Conservation (phyloP, 2,329 filamentous ascomycete genomes). For the Pseudogymnoascus sp. region DNA sequence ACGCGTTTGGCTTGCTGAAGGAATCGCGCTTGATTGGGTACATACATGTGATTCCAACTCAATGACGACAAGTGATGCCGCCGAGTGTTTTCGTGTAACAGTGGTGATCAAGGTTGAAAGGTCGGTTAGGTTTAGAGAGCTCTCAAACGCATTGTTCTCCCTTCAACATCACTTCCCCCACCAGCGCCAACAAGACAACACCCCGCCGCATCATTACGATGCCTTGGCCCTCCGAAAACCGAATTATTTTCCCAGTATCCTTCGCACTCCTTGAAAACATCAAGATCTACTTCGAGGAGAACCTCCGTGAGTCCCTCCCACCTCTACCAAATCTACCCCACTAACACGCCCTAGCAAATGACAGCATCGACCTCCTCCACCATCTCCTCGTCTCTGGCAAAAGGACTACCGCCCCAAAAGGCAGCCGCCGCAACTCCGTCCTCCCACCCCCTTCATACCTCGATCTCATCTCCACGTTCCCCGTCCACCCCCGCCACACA, state of each 20-base stretch:
- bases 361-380: slow-evolving; percentile 56
- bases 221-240: slow-evolving; percentile 33
- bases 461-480: slow-evolving; percentile 68
- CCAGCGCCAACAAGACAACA: not conserved
- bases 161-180: not conserved
- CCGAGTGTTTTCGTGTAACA: not conserved
- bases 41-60: not conserved
- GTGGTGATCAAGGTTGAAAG: not conserved
- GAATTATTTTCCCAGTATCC: slow-evolving; percentile 46
- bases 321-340: not conserved
- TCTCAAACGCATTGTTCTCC: not conserved
- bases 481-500: slow-evolving; percentile 73
- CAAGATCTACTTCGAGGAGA: slow-evolving; percentile 66
- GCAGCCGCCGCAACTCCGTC: slow-evolving; percentile 25
- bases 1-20: not conserved
- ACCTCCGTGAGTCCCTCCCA: slow-evolving; percentile 9
- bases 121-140: not conserved
- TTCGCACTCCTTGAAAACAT: slow-evolving; percentile 58
- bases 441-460: slow-evolving; percentile 62
- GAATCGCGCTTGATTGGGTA: not conserved
- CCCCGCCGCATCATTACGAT: not conserved
- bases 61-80: not conserved
- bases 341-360: slow-evolving; percentile 33
- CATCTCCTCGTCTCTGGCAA: slow-evolving; percentile 50
- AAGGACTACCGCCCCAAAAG: not conserved